Percentiles rank a stretch among this genome's conserved stretches.
Evolutionary conservation across 1,284 basidiomycete species (phyloP).

Genomic region (Apiotrichum siamense): DNA sequence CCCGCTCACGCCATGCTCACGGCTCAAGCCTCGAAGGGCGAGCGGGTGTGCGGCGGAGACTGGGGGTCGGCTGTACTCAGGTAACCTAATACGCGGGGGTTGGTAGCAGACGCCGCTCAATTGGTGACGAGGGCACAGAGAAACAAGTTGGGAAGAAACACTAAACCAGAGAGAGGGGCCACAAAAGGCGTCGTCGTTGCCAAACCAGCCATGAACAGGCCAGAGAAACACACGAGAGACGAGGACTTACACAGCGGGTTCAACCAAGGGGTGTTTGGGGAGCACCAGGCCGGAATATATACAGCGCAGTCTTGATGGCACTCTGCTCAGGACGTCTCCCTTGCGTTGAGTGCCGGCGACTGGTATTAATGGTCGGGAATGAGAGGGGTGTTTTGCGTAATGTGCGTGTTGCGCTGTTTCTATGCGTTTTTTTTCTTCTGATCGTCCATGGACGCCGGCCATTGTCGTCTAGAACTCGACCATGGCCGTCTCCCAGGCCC

Average conservation of each 20-base stretch:
- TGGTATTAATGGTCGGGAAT: neutral
- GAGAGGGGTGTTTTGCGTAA: constrained; percentile 4
- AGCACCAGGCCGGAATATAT: constrained; percentile 2
- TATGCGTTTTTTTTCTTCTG: constrained; percentile 2
- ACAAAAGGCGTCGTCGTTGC: neutral
- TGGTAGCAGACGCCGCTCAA: neutral
- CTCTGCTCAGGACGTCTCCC: neutral
- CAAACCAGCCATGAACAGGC: neutral
- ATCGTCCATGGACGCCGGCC: neutral
- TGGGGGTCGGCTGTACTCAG: constrained; percentile 14
- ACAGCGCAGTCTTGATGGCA: constrained; percentile 1
- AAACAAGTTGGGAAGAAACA: neutral
- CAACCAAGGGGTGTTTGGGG: neutral
- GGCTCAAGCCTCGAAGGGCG: constrained; percentile 19
- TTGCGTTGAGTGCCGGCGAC: neutral
- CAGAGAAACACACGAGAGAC: neutral
- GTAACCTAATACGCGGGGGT: constrained; percentile 1
- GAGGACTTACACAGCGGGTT: constrained; percentile 7
- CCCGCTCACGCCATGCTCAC: constrained; percentile 22
- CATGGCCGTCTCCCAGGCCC: constrained; percentile 19
- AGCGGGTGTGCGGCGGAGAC: constrained; percentile 23
- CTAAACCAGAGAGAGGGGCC: neutral
- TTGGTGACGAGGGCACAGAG: neutral
- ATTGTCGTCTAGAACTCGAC: constrained; percentile 13
- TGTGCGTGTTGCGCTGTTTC: neutral